A percentile compares a stretch with the other conserved stretches of the same genome.
Evolutionary conservation across 495 filamentous ascomycete species (phyloP).

Genomic region (Penicillium ochrochloron): DNA sequence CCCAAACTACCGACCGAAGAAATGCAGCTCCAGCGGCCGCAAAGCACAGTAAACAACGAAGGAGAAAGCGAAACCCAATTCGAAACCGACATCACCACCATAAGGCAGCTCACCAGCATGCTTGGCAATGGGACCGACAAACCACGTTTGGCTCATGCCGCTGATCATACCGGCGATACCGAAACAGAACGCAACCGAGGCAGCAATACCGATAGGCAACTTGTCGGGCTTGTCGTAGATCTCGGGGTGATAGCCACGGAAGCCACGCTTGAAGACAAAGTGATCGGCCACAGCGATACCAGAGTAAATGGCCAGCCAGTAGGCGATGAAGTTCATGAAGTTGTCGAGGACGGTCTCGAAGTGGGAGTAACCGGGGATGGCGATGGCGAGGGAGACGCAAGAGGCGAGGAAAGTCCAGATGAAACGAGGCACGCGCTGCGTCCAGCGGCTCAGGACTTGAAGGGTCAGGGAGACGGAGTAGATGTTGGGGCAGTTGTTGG

Average conservation of each 20-base stretch:
- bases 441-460: slow-evolving; percentile 68
- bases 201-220: slow-evolving; percentile 75
- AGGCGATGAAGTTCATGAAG: slow-evolving; percentile 80
- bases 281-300: slow-evolving; percentile 75
- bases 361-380: slow-evolving; percentile 75
- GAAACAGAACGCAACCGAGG: slow-evolving; percentile 66
- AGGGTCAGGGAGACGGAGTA: slow-evolving; percentile 80
- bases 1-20: slow-evolving; percentile 39
- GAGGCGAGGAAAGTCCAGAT: slow-evolving; percentile 75
- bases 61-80: slow-evolving; percentile 59
- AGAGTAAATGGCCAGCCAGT: slow-evolving; percentile 86
- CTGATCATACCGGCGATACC: slow-evolving; percentile 74
- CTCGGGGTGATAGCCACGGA: slow-evolving; percentile 63
- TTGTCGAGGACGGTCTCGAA: slow-evolving; percentile 75
- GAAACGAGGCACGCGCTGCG: slow-evolving; percentile 74
- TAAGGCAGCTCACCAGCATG: slow-evolving; percentile 58
- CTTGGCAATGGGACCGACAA: slow-evolving; percentile 69
- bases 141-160: slow-evolving; percentile 82
- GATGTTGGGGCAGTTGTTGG: slow-evolving; percentile 88
- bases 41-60: slow-evolving; percentile 36
- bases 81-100: slow-evolving; percentile 79
- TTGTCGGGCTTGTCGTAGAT: slow-evolving; percentile 61
- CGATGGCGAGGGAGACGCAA: slow-evolving; percentile 71
- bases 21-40: slow-evolving; percentile 43
- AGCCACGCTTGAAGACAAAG: slow-evolving; percentile 73